These are phyloP conservation scores for Huntiella abstrusa DNA, from an alignment of 2,329 filamentous ascomycete genomes.

Conservation along the genomic window DNA sequence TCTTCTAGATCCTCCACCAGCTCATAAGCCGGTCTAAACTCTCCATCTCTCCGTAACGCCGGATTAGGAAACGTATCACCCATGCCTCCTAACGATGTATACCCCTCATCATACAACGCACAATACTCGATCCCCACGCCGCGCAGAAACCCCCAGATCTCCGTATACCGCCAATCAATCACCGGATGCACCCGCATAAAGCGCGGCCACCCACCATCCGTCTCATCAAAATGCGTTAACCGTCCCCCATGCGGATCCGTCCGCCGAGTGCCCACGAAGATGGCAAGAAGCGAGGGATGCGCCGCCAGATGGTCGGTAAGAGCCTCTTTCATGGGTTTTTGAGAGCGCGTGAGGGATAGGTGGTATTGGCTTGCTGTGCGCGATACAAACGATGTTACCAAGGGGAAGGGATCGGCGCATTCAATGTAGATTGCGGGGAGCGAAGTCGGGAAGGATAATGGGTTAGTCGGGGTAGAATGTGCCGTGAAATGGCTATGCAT, in stretches of 20 bases:
- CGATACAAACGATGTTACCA: conserved; percentile 81
- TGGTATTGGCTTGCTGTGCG: conserved; percentile 95
- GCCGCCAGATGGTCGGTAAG: conserved; percentile 75
- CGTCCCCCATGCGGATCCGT: conserved; percentile 79
- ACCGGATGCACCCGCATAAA: conserved; percentile 92
- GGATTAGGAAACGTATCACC: conserved; percentile 85
- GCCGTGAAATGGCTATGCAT: conserved; percentile 24
- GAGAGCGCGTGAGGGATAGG: conserved; percentile 61
- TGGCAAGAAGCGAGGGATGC: conserved; percentile 51
- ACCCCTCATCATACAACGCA: conserved; percentile 66
- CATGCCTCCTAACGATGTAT: conserved; percentile 80
- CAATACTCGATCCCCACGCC: conserved; percentile 71
- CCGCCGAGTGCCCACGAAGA: conserved; percentile 66
- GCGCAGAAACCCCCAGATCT: conserved; percentile 82
- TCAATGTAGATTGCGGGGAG: conserved; percentile 81
- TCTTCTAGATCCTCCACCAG: conserved; percentile 59
- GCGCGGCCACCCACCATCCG: conserved; percentile 73
- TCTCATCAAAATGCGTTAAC: conserved; percentile 67
- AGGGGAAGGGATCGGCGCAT: conserved; percentile 61
- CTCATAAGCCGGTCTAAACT: conserved; percentile 57
- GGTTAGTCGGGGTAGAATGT: conserved; percentile 13
- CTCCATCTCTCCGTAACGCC: conserved; percentile 28
- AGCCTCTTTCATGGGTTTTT: conserved; percentile 81
- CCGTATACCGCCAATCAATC: conserved; percentile 91
- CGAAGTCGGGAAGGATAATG: conserved; percentile 20